Evolutionary conservation across 2,329 filamentous ascomycete genomes (phyloP).

Genomic region (Xylogone sp.): DNA sequence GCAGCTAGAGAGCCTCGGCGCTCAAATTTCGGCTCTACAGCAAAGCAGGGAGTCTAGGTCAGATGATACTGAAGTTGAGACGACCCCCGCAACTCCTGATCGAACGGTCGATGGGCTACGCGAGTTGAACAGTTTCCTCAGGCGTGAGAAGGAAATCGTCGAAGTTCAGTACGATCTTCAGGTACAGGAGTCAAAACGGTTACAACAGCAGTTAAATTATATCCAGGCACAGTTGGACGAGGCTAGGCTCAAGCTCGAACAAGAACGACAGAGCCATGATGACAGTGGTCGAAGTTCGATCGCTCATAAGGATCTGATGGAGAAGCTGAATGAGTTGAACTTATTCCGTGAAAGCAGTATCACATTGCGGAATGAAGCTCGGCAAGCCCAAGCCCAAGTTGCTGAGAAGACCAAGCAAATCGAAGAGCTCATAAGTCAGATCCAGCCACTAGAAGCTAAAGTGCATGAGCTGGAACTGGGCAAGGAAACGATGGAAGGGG

Average conservation of each 20-base stretch:
- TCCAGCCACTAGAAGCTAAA: slow-evolving; percentile 78
- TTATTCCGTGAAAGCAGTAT: slow-evolving; percentile 93
- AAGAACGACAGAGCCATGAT: slow-evolving; percentile 75
- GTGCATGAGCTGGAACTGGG: slow-evolving; percentile 81
- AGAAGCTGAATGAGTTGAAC: slow-evolving; percentile 93
- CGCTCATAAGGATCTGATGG: slow-evolving; percentile 86
- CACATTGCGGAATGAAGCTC: slow-evolving; percentile 81
- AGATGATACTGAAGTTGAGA: slow-evolving; percentile 46
- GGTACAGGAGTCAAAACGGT: slow-evolving; percentile 78
- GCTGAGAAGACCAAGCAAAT: slow-evolving; percentile 71
- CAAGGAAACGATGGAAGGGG: slow-evolving; percentile 62
- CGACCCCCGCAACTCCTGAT: slow-evolving; percentile 40
- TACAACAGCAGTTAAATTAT: slow-evolving; percentile 88
- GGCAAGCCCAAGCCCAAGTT: slow-evolving; percentile 72
- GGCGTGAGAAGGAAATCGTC: slow-evolving; percentile 94
- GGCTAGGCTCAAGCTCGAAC: slow-evolving; percentile 79
- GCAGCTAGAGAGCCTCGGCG: slow-evolving; percentile 78
- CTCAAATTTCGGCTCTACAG: slow-evolving; percentile 77
- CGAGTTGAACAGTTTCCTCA: slow-evolving; percentile 86
- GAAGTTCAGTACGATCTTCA: slow-evolving; percentile 95
- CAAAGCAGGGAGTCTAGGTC: slow-evolving; percentile 61
- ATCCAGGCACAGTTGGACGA: slow-evolving; percentile 86
- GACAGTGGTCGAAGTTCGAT: slow-evolving; percentile 70
- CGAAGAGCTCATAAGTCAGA: slow-evolving; percentile 67
- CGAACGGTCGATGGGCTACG: slow-evolving; percentile 72